Percentiles rank a stretch among this genome's conserved stretches.
Evolutionary conservation across 441 rosid genomes (phyloP).

Genomic region (Rhodomyrtus psidioides): DNA sequence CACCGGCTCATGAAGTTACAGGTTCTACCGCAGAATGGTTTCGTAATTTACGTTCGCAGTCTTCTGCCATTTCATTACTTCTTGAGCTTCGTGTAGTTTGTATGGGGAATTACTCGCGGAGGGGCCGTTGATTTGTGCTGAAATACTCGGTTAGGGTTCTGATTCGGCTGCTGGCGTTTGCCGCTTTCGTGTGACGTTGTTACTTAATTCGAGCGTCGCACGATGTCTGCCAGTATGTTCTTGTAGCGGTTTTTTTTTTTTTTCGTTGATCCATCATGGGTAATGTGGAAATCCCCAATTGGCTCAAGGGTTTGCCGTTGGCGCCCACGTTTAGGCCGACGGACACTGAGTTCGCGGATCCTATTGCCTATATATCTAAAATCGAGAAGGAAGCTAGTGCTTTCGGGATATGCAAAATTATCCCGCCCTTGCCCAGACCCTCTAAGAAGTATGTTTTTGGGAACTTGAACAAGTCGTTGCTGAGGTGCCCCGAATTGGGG

Average conservation of each 20-base stretch:
- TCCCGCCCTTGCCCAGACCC: conserved; percentile 94
- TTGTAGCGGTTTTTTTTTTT: conserved; percentile 12
- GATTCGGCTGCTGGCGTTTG: background rate
- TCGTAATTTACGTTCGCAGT: background rate
- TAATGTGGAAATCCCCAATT: conserved; percentile 77
- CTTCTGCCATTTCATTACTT: background rate
- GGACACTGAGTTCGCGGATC: conserved; percentile 97
- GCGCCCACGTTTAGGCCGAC: conserved; percentile 96
- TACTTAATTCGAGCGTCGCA: background rate
- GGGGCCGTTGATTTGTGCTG: background rate
- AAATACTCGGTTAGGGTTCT: background rate
- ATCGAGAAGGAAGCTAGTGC: conserved; percentile 94
- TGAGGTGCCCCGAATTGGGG: conserved; percentile 70
- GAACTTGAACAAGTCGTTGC: conserved; percentile 79
- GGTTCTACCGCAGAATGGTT: background rate
- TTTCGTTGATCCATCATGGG: conserved; percentile 43
- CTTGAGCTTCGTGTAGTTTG: background rate
- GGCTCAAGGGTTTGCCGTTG: conserved; percentile 84
- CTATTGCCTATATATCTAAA: conserved; percentile 93
- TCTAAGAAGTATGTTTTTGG: conserved; percentile 68
- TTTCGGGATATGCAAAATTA: conserved; percentile 93
- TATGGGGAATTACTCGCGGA: too few relatives aligned
- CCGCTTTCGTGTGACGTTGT: background rate
- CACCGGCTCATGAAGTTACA: background rate
- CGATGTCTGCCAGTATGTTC: background rate